These are phyloP conservation scores for Anthracocystis panici-leucophaei DNA, from an alignment of 1,284 basidiomycete genomes.

Conservation along the genomic window DNA sequence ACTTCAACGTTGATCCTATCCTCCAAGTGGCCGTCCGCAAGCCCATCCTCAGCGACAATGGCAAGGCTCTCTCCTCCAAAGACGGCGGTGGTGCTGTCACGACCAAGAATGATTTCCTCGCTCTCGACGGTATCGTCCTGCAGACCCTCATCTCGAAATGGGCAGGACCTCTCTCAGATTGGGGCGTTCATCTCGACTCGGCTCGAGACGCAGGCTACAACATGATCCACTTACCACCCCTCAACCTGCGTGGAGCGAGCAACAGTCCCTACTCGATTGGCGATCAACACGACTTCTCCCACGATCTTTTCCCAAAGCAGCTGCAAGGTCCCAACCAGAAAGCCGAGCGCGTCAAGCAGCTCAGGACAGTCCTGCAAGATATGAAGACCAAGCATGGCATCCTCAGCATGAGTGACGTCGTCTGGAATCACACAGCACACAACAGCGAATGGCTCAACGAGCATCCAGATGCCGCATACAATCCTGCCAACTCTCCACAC, in stretches of 20 bases:
- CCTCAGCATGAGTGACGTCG: constrained; percentile 64
- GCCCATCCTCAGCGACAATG: constrained; percentile 45
- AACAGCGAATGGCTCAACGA: constrained; percentile 64
- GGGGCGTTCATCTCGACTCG: constrained; percentile 59
- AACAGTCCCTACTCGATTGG: constrained; percentile 65
- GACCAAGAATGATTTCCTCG: constrained; percentile 29
- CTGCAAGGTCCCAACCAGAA: constrained; percentile 29
- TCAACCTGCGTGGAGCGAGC: constrained; percentile 59
- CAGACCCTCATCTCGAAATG: constrained; percentile 65
- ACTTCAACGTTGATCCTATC: constrained; percentile 65
- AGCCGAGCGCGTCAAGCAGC: constrained; percentile 45
- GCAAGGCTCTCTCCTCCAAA: constrained; percentile 26
- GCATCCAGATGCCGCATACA: constrained; percentile 64
- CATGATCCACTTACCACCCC: constrained; percentile 65
- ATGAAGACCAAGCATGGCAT: constrained; percentile 61
- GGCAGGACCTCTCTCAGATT: constrained; percentile 61
- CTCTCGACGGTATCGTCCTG: constrained; percentile 60
- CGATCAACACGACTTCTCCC: constrained; percentile 59
- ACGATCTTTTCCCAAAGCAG: constrained; percentile 56
- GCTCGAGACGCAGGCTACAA: constrained; percentile 64
- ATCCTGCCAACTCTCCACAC: constrained; percentile 63
- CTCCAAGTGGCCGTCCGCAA: constrained; percentile 49
- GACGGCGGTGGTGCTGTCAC: constrained; percentile 53
- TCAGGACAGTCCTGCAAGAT: constrained; percentile 33
- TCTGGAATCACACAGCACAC: constrained; percentile 64